Evolutionary conservation across 73 alveolate genomes (phyloP), one percentile per base, ranked within the genome.

Genomic region (Paramecium pentaurelia): DNA sequence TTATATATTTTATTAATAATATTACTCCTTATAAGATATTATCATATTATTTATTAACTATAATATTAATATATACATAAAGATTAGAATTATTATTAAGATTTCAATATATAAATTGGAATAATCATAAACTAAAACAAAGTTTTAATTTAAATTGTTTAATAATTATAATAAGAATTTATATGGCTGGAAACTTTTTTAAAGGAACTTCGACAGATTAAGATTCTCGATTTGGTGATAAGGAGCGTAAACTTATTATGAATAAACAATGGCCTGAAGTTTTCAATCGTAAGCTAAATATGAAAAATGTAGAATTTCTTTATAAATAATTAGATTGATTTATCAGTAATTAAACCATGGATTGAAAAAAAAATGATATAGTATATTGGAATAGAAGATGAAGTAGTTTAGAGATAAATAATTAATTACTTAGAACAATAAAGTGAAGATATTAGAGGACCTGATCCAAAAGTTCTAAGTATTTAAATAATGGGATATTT

Each of bases 151-250:
- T 14, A 27, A 14, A 49, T 14, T 22, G 38, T 22, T 60, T 2
- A 64, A 64, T 64, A 64, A 75, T 38, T 75, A 38, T 75, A 32
- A 32, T 54, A 54, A 54, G 28, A 54, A 54, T 54, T 73, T 22
- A 40, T 42, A 80, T 80, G 91, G 91, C 91, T 45, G 91, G 91
- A 42, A 80, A 80, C 91, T 80, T 80, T 80, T 80, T 80, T 49
- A 80, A 80, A 47, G 91, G 91, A 22, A 80, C 91, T 47, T 42
- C 91, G 20, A 80, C 91, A 27, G 91, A 80, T 42, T 49, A 80
- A 10, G 91, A 80, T 80, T 49, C 75, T 45, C 47, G 91, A 8
- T 80, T 80, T 80, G 91, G 91, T 0, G 91, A 80, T 42, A 80
- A 80, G 14, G 71, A 80, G 18, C 91, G 91, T 80, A 80, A 80